Evolutionary conservation across 176 grass and related monocot genomes (phyloP).

Genomic region (Zoysia pacifica): DNA sequence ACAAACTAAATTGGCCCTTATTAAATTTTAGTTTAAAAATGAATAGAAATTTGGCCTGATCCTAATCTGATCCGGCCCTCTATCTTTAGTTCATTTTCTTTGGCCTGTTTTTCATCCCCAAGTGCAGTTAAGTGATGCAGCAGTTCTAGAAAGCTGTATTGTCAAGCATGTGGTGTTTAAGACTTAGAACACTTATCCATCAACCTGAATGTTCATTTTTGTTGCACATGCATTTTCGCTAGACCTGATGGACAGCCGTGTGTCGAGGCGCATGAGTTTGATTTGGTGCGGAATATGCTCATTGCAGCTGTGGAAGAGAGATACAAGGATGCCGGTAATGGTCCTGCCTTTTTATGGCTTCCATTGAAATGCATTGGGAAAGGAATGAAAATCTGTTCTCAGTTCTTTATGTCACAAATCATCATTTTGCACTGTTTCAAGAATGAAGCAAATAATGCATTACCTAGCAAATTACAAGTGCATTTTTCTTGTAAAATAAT

Average conservation of each 20-base stretch:
- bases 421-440: not conserved
- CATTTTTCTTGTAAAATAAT: slow-evolving; percentile 6
- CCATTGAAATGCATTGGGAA: not conserved
- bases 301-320: slow-evolving; percentile 80
- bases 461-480: not conserved
- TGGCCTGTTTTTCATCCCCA: too few relatives aligned
- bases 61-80: too few relatives aligned
- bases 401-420: not conserved
- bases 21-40: too few relatives aligned
- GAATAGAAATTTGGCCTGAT: too few relatives aligned
- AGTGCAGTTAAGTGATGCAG: not conserved
- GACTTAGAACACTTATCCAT: not conserved
- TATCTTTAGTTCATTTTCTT: too few relatives aligned
- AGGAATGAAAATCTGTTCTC: not conserved
- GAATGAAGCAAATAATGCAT: not conserved
- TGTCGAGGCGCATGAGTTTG: slow-evolving; percentile 72
- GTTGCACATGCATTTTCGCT: slow-evolving; percentile 8
- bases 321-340: slow-evolving; percentile 89
- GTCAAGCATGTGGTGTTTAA: not conserved
- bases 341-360: not conserved
- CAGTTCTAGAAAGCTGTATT: not conserved
- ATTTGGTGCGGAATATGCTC: slow-evolving; percentile 75
- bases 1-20: too few relatives aligned
- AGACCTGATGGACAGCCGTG: slow-evolving; percentile 88
- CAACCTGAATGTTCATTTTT: not conserved